Evolutionary conservation across 2,329 filamentous ascomycete species (phyloP), one percentile per base, ranked within the genome.

Genomic region (Pleoardoris graminearum): DNA sequence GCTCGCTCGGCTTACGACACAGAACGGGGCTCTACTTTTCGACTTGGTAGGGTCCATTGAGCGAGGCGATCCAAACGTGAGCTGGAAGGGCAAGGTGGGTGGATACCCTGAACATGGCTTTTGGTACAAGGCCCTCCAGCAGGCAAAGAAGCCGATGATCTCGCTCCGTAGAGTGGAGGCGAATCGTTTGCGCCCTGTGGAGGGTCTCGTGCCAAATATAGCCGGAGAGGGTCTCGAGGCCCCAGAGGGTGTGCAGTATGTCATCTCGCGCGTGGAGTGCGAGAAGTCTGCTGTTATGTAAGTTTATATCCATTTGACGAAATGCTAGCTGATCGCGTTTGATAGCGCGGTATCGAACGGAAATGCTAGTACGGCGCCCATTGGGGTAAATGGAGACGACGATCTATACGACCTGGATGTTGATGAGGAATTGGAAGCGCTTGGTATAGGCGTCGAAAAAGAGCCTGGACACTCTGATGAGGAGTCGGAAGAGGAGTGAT

Each of bases 81-180:
- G 19, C 5, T 43, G 22, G 8, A 44, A 53, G 19, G 50, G 30
- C 25, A 53, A 50, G 1, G 44, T 48, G 29, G 53, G 49, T 0
- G 53, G 55, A 11, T 48, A 61, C 41, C 32, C 21, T 1, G 66
- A 69, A 50, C 60, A 67, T 44, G 59, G 45, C 11, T 49, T 43
- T 4, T 67, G 63, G 61, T 58, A 51, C 19, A 53, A 53, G 7
- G 51, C 51, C 1, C 23, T 68, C 44, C 23, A 36, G 29, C 32
- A 29, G 12, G 63, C 60, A 10, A 51, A 68, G 69, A 46, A 76
- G 77, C 25, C 75, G 73, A 10, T 75, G 75, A 27, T 50, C 1
- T 17, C 16, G 39, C 27, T 56, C 16, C 38, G 25, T 16, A 16
- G 35, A 1, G 43, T 35, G 55, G 51, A 43, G 49, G 39, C 36